These are phyloP conservation scores for Amylostereum areolatum DNA, from an alignment of 1,284 basidiomycete genomes.

Conservation along the genomic window DNA sequence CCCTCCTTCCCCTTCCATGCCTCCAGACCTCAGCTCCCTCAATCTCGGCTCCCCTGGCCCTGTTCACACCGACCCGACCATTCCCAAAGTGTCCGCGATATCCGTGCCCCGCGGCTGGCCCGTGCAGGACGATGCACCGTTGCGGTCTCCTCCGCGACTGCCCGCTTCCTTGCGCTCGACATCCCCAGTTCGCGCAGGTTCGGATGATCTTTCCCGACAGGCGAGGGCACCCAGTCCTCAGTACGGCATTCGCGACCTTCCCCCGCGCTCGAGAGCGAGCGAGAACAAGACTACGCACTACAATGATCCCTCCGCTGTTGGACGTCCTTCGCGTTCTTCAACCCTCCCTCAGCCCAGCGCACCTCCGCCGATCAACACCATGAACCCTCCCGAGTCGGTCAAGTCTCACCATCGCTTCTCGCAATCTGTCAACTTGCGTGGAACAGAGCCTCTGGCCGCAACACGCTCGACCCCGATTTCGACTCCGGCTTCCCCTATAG, in stretches of 20 bases:
- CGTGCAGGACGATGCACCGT: neutral
- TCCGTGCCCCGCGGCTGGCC: neutral
- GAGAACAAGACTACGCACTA: conserved; percentile 11
- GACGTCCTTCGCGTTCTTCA: conserved; percentile 9
- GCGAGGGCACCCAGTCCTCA: conserved; percentile 22
- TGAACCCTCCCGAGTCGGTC: too few species aligned
- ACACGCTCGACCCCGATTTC: conserved; percentile 1
- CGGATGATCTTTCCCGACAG: conserved; percentile 6
- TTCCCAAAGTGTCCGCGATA: conserved; percentile 7
- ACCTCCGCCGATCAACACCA: neutral
- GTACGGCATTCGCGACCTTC: conserved; percentile 22
- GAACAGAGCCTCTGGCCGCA: neutral
- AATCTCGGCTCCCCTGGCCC: conserved; percentile 3
- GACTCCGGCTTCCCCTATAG: conserved; percentile 10
- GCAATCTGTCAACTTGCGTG: conserved; percentile 8
- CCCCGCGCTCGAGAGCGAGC: conserved; percentile 13
- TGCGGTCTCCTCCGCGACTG: neutral
- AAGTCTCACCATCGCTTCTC: conserved; percentile 8
- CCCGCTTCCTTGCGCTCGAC: neutral
- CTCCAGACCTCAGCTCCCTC: conserved; percentile 4
- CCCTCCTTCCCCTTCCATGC: conserved; percentile 11
- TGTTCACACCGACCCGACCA: conserved; percentile 3
- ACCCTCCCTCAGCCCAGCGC: conserved; percentile 9
- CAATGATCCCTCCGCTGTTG: conserved; percentile 10
- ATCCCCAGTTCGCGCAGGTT: conserved; percentile 1